phyloP scores from a whole-genome alignment of 257 asterid genomes.

The Osmanthus fragrans region DNA sequence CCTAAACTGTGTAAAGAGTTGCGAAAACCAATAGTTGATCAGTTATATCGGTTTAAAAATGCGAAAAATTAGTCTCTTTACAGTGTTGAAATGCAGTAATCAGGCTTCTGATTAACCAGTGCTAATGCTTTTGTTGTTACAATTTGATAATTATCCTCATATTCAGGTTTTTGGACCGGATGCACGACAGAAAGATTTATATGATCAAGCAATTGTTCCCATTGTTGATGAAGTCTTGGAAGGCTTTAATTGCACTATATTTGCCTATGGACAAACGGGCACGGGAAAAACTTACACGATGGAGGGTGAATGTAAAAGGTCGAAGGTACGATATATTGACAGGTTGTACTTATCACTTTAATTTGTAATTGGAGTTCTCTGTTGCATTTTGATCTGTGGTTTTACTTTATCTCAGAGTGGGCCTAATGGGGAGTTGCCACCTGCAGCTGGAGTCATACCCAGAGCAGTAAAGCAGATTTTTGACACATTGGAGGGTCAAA shows the following conservation, averaged over 20 bases:
- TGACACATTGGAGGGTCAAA: constrained; percentile 77
- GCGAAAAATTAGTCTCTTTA: too few relatives aligned
- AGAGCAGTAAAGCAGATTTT: constrained; percentile 81
- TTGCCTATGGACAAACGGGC: constrained; percentile 91
- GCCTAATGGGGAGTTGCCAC: constrained; percentile 74
- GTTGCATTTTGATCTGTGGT: neutral
- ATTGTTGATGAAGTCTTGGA: constrained; percentile 83
- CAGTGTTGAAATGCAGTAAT: neutral
- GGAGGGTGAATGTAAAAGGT: constrained; percentile 89
- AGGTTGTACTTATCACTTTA: neutral
- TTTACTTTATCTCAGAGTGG: constrained; percentile 47
- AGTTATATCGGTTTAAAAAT: neutral
- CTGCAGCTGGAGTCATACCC: constrained; percentile 87
- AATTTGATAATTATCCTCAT: neutral
- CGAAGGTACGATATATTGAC: constrained; percentile 52
- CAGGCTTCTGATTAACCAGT: neutral
- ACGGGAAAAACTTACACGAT: constrained; percentile 89
- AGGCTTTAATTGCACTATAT: constrained; percentile 87
- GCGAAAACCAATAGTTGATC: neutral
- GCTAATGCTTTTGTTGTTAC: neutral
- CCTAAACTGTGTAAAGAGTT: neutral
- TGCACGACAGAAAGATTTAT: constrained; percentile 77
- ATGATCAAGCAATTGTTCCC: constrained; percentile 81
- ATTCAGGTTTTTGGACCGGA: constrained; percentile 83
- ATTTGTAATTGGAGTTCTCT: neutral